phyloP scores from a whole-genome alignment of 768 basidiomycete genomes.

The Phlebiopsis flavidoalba region DNA sequence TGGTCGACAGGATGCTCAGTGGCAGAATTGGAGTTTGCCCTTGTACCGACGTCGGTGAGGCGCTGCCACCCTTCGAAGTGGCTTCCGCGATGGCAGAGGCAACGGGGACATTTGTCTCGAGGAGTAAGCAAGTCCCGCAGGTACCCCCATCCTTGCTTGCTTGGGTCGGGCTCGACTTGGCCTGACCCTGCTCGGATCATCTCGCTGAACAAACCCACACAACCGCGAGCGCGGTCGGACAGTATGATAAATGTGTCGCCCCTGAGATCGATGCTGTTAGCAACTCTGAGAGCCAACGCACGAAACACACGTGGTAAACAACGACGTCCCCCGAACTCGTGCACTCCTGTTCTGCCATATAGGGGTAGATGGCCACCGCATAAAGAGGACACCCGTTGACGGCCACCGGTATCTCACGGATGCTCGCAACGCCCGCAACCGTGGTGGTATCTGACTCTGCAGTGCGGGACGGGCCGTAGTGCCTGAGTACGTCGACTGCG shows the following conservation, averaged over 20 bases:
- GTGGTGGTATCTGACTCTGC: too few relatives aligned
- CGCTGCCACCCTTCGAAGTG: conserved; percentile 49
- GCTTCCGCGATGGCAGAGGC: conserved; percentile 84
- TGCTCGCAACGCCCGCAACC: conserved; percentile 14
- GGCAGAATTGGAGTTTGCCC: conserved; percentile 80
- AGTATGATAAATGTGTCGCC: conserved; percentile 93
- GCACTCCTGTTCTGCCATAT: conserved; percentile 97
- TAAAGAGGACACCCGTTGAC: conserved; percentile 69
- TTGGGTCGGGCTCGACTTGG: conserved; percentile 66
- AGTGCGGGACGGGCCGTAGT: too few relatives aligned
- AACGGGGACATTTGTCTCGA: conserved; percentile 90
- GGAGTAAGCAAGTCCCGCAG: conserved; percentile 86
- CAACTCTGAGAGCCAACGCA: neutral
- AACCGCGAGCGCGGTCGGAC: conserved; percentile 91
- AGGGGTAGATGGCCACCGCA: conserved; percentile 97
- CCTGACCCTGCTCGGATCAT: conserved; percentile 84
- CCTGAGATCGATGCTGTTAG: conserved; percentile 31
- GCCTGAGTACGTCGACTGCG: conserved; percentile 18
- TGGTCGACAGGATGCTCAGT: conserved; percentile 90
- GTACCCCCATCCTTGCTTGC: conserved; percentile 97
- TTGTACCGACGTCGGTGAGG: conserved; percentile 29
- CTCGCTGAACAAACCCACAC: conserved; percentile 99
- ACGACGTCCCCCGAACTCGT: conserved; percentile 98
- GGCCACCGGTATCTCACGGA: conserved; percentile 29
- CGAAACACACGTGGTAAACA: conserved; percentile 67